Base-by-base conservation (phyloP, 306 rosid genomes). In the Carpinus viminea region DNA sequence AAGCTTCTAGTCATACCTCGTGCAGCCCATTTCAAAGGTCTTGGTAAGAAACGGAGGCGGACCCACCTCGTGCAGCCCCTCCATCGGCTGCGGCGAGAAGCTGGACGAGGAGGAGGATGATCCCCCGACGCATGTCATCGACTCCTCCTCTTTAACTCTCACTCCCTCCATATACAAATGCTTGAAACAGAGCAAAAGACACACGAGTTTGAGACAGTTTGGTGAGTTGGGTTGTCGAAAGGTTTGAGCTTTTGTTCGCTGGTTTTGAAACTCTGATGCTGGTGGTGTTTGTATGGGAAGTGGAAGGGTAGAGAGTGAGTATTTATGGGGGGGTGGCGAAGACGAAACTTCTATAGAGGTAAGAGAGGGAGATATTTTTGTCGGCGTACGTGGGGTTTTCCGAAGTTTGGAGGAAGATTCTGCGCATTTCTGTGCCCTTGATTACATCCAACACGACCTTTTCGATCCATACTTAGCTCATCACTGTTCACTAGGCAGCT, bases 31-130 rank as follows among this genome's bases (percentile, higher is more conserved):
- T 7, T 96, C 99, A 28, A 87, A 96, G 1, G 96, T 96, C 84
- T 96, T 96, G 0, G 89, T 84, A 18, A 96, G 93, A 81, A 96
- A 96, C 3, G 99, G 99, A 64, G 99, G 98, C 3, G 99, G 96
- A 26, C 92, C 98, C 66, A 86, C 68, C 2, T 93, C 98, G 86
- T 93, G 90, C 3, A 96, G 56, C 0, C 97, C 97, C 81, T 89
- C 97, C 78, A 86, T 90, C 3, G 99, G 99, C 36, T 78, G 95
- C 2, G 99, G 97, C 2, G 85, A 64, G 17, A 78, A 8, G 74
- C 46, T 78, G 0, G 94, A 83, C 3, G 94, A 85, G 2, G 93
- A 83, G 11, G 94, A 81, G 8, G 90, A 73, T 2, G 90, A 83
- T 12, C 79, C 88, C 50, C 59, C 73, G 2, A 79, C 46, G 51